Base-by-base conservation (phyloP, 2,329 filamentous ascomycete species). In the Cyclaneusma minus region DNA sequence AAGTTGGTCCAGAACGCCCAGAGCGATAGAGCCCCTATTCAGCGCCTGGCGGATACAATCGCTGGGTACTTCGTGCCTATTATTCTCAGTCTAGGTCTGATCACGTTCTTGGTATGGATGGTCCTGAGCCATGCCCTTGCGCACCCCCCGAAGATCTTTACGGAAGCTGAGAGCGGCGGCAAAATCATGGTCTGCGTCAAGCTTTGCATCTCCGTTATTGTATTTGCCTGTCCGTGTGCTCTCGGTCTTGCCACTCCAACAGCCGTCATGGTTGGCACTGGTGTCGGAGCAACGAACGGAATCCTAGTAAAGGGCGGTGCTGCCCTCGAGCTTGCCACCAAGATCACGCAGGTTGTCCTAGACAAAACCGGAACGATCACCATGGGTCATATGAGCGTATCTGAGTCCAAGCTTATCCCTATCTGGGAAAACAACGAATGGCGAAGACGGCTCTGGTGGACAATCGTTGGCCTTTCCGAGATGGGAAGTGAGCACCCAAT, bases 221-320 rank as follows among this genome's bases (percentile, higher is more conserved):
- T 95, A 12, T 94, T 98, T 50, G 89, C 89, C 4, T 98, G 89
- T 46, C 89, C 89, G 11, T 98, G 89, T 47, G 89, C 89, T 2
- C 69, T 98, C n/a, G 89, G 89, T 29, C 65, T 98, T 11, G 85
- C 84, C 13, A 95, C 89, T 2, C 89, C 89, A 3, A 98, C 89
- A 0, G 89, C 89, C 3, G 85, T 98, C 48, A 95, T 98, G 89
- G 89, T 98, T 16, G 89, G 89, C 22, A 95, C 89, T n/a, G 89
- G 89, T 32, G 74, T 94, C 16, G 89, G 89, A 26, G 89, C 89
- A 3, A 81, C 94, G 51, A 78, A 93, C 40, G 89, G 89, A 13
- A 98, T 98, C 40, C 61, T 98, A n/a, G 84, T 95, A 49, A 98
- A 98, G 55, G 87, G 89, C 29, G 89, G 89, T 29, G 85, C 82